A percentile compares a stretch with the other conserved stretches of the same genome.
Conservation (phyloP, 768 basidiomycete genomes). For the Jaapia argillacea region DNA sequence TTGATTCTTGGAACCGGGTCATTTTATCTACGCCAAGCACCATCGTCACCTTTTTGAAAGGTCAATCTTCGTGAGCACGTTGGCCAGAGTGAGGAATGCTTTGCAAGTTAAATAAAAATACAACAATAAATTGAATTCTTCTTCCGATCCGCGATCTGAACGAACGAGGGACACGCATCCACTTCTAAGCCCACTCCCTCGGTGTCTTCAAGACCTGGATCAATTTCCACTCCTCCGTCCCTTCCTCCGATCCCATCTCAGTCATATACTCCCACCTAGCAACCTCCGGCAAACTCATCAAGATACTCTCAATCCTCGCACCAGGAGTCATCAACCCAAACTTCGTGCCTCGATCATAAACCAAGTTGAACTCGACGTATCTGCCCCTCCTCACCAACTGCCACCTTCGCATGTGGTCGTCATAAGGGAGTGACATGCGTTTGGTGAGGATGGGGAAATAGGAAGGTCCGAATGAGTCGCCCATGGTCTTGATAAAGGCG, state of each 20-base stretch:
- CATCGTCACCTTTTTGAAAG: too few species aligned
- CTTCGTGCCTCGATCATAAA: conserved; percentile 62
- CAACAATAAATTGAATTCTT: too few species aligned
- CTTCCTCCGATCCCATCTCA: conserved; percentile 39
- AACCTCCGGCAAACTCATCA: conserved; percentile 55
- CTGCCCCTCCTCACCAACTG: conserved; percentile 85
- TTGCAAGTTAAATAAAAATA: too few species aligned
- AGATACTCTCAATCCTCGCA: conserved; percentile 51
- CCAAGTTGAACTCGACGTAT: conserved; percentile 85
- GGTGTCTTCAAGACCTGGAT: conserved; percentile 39
- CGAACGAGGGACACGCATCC: too few species aligned
- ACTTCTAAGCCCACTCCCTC: conserved; percentile 45
- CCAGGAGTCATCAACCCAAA: conserved; percentile 55
- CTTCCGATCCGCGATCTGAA: too few species aligned
- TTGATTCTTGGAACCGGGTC: too few species aligned
- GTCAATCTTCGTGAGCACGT: too few species aligned
- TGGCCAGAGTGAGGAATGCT: too few species aligned
- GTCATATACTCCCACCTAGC: conserved; percentile 64
- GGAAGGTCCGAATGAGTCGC: conserved; percentile 78
- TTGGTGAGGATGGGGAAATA: conserved; percentile 79
- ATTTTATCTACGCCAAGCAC: too few species aligned
- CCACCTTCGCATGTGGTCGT: conserved; percentile 75
- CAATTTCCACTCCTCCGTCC: conserved; percentile 40
- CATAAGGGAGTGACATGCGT: conserved; percentile 43
- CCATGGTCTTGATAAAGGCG: conserved; percentile 57